Base-by-base conservation (phyloP, 768 basidiomycete species). In the Porphyrellus cyaneotinctus region DNA sequence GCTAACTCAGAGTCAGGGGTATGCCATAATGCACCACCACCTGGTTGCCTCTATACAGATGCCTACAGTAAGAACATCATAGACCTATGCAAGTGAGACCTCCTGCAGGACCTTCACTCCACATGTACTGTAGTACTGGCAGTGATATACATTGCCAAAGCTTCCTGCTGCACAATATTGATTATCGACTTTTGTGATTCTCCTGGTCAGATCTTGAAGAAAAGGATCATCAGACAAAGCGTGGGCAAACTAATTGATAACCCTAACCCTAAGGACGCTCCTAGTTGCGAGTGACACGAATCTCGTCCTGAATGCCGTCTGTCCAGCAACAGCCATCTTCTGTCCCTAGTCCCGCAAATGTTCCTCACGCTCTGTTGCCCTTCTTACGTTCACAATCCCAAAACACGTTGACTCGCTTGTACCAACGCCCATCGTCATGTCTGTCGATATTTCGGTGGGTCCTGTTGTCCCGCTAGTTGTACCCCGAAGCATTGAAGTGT, bases 381-480 rank as follows among this genome's bases (percentile, higher is more conserved):
- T 94, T 93, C 71, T 75, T 95, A 24, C 85, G 88, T 54, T 79
- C 83, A 0, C 89, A 93, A 63, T 86, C 88, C 0, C 87, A 90
- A 66, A 84, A 78, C 53, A 83, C 85, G 12, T 70, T 95, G 46
- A 84, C 81, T 18, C 80, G 91, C 23, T 74, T 97, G 45, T 97
- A 94, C 64, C 82, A 87, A 62, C 78, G 82, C 17, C 91, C 94
- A 10, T 92, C 91, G 3, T 87, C 88, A 73, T 93, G 92, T 71
- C 80, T 97, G 47, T 86, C 90, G 23, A 85, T 97, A 69, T 93
- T 93, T 71, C 83, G 93, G 88, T 91, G 55, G 57, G 75, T 67
- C 54, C 33, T 37, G 24, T 47, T 17, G 22, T 46, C 43, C 6
- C 10, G 41, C 12, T 10, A 9, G 1, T 13, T 14, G 5, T 18